Base-by-base conservation (phyloP, 1,284 basidiomycete genomes). In the Rhodotorula sp. region DNA sequence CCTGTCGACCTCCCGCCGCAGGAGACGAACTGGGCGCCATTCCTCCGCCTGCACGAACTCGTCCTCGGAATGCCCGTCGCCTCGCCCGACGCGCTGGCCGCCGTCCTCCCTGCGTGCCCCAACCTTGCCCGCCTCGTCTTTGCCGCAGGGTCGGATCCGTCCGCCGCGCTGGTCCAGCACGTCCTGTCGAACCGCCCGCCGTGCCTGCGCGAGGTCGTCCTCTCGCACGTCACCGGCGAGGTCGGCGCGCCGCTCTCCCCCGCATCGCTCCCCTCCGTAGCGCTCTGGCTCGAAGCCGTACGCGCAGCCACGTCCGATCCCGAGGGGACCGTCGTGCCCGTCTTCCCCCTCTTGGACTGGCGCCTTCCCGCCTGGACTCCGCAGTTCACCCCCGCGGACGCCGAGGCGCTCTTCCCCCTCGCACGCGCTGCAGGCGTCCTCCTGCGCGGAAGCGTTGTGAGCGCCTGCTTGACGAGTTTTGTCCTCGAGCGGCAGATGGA, bases 361-460 rank as follows among this genome's bases (percentile, higher is more conserved):
- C 41, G 22, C 48, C 50, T 72, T 41, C 70, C 70, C 8, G 2
- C 22, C 4, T 72, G 70, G 70, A 48, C 60, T 0, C 17, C 55
- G 17, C 34, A 36, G 2, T 68, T 72, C 55, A 46, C 61, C 34
- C 59, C 59, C 22, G 29, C 60, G 6, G 55, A 58, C 41, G 55
- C 60, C 37, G 70, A 72, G 46, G 37, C 64, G 55, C 50, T 72
- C 34, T 60, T 72, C 44, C 50, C 70, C 9, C 64, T 72, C 66
- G 63, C 70, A 19, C n/a, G 34, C 3, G 29, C 51, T 0, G 48
- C n/a, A 9, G 58, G 70, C 25, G 29, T 71, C 66, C 25, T 22
- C 2, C n/a, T 72, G 27, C 13, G 32, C 0, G 70, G 70, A 0
- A 59, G 53, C 32, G 19, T 66, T 27, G 27, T 72, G 55, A 34